These are phyloP conservation scores for Avena insularis DNA, from an alignment of 176 grass and related monocot genomes.

Conservation along the genomic window DNA sequence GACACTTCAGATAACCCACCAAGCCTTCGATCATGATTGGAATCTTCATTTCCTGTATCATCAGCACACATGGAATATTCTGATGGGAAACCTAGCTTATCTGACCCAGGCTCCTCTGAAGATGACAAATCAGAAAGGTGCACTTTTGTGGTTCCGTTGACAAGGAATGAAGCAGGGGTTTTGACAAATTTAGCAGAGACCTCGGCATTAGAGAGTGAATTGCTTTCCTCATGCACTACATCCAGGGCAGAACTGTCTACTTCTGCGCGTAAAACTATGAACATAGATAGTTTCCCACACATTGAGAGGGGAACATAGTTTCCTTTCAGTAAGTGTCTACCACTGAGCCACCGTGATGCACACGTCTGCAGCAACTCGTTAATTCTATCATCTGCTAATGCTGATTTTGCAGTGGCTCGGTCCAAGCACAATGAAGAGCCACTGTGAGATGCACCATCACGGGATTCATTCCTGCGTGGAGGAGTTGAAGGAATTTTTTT, in stretches of 20 bases:
- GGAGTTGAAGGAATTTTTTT: slow-evolving; percentile 49
- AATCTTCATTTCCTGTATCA: slow-evolving; percentile 36
- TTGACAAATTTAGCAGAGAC: slow-evolving; percentile 31
- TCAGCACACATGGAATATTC: slow-evolving; percentile 18
- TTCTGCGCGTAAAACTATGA: slow-evolving; percentile 62
- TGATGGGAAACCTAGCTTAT: slow-evolving; percentile 20
- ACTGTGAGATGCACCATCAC: slow-evolving; percentile 38
- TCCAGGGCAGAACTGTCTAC: slow-evolving; percentile 42
- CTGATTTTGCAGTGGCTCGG: slow-evolving; percentile 56
- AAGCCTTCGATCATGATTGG: slow-evolving; percentile 40
- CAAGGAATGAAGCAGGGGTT: slow-evolving; percentile 40
- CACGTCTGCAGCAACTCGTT: slow-evolving; percentile 69
- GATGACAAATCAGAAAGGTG: slow-evolving; percentile 56
- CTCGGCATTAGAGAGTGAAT: slow-evolving; percentile 25
- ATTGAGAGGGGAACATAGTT: slow-evolving; percentile 70
- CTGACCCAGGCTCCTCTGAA: slow-evolving; percentile 38
- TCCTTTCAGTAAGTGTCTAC: slow-evolving; percentile 74
- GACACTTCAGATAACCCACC: slow-evolving; percentile 88
- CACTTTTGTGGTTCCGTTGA: slow-evolving; percentile 65
- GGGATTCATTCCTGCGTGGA: slow-evolving; percentile 41
- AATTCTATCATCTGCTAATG: slow-evolving; percentile 72
- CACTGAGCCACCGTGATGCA: slow-evolving; percentile 71
- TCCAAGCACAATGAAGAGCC: slow-evolving; percentile 56
- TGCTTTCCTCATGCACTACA: slow-evolving; percentile 36
- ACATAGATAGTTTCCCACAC: slow-evolving; percentile 67